Conservation (phyloP, 352 stramenopile species). For the Pythium insidiosum region DNA sequence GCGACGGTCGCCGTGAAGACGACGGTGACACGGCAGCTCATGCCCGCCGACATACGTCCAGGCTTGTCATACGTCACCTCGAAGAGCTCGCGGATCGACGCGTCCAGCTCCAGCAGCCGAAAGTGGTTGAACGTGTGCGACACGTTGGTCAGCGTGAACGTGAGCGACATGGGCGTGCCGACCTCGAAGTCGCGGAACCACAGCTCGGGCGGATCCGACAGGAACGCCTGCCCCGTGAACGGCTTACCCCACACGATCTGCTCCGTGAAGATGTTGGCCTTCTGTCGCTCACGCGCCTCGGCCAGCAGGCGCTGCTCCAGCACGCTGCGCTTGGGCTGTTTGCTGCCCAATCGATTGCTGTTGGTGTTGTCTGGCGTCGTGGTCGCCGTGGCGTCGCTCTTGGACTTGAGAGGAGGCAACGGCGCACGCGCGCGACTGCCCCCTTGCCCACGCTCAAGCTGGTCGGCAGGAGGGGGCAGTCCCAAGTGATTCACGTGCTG, state of each 20-base stretch:
- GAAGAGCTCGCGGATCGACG: slow-evolving; percentile 78
- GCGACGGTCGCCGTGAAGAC: slow-evolving; percentile 54
- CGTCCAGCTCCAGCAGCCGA: slow-evolving; percentile 67
- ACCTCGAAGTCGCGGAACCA: slow-evolving; percentile 91
- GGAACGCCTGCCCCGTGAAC: slow-evolving; percentile 77
- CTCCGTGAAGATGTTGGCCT: slow-evolving; percentile 41
- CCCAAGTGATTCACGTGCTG: slow-evolving; percentile 11
- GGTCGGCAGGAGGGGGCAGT: background rate
- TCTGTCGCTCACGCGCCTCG: slow-evolving; percentile 38
- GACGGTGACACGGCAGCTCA: slow-evolving; percentile 64
- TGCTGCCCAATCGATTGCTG: slow-evolving; percentile 36
- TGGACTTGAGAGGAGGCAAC: background rate
- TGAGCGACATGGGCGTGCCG: slow-evolving; percentile 37
- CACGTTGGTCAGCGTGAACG: slow-evolving; percentile 86
- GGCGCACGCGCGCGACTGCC: background rate
- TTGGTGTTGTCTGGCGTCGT: too few species aligned
- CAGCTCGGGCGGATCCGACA: slow-evolving; percentile 62
- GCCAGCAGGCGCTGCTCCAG: slow-evolving; percentile 53
- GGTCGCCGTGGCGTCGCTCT: background rate
- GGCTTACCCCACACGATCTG: slow-evolving; percentile 76
- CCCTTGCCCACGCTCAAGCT: background rate
- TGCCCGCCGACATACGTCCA: slow-evolving; percentile 87
- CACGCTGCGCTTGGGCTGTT: slow-evolving; percentile 42
- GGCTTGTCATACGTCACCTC: slow-evolving; percentile 83
- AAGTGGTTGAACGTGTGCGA: slow-evolving; percentile 91